phyloP scores from a whole-genome alignment of 495 filamentous ascomycete species.

The Penicillium pancosmium region DNA sequence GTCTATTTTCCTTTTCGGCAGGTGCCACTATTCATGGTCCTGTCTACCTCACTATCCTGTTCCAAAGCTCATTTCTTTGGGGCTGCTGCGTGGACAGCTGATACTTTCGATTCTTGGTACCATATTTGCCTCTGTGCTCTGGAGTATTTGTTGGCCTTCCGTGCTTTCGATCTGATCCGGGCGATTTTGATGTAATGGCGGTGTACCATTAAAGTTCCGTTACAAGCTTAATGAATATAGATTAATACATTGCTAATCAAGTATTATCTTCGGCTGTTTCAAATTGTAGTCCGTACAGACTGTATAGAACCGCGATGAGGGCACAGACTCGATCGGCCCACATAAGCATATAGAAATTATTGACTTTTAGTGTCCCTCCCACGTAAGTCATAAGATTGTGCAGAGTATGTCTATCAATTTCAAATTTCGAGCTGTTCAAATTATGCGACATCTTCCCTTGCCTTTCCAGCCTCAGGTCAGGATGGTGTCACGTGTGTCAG shows the following conservation, averaged over 20 bases:
- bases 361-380: no score
- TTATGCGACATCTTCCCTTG: neutral
- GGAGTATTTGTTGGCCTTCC: constrained; percentile 29
- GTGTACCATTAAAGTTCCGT: constrained; percentile 28
- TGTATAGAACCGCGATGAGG: no score
- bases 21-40: constrained; percentile 4
- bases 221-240: constrained; percentile 29
- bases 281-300: neutral
- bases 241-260: constrained; percentile 26
- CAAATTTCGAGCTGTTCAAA: no score
- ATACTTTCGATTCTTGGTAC: constrained; percentile 30
- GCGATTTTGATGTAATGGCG: constrained; percentile 29
- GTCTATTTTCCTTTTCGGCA: constrained; percentile 18
- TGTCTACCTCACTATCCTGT: neutral
- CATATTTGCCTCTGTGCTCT: constrained; percentile 32
- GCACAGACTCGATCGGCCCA: no score
- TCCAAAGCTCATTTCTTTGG: neutral
- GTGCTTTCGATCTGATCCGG: constrained; percentile 27
- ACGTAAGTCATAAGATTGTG: no score
- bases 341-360: no score
- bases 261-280: neutral
- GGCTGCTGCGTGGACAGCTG: constrained; percentile 6
- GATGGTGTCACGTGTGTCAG: constrained; percentile 5
- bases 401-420: no score
- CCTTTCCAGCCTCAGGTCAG: neutral